phyloP scores from a whole-genome alignment of 805 yeast species.

The Wickerhamiella hasegawae region DNA sequence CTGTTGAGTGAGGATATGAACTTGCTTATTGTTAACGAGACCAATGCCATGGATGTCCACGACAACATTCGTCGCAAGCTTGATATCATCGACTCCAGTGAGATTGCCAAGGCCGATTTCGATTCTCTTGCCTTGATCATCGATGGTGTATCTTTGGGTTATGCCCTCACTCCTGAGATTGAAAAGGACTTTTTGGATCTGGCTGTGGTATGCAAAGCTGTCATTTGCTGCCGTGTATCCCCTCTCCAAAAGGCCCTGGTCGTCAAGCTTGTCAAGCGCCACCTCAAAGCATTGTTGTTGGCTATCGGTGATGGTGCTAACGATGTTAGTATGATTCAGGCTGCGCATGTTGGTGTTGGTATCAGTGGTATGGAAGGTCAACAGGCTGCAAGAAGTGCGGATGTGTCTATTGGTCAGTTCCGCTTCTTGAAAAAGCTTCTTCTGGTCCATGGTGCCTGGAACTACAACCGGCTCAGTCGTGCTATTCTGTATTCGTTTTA shows the following conservation, averaged over 20 bases:
- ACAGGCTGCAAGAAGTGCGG: slow-evolving; percentile 98
- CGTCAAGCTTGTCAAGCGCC: slow-evolving; percentile 80
- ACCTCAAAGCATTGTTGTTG: slow-evolving; percentile 52
- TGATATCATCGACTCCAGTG: slow-evolving; percentile 45
- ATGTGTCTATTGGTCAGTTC: slow-evolving; percentile 92
- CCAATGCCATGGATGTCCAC: slow-evolving; percentile 56
- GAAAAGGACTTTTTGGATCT: slow-evolving; percentile 66
- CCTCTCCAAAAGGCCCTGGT: slow-evolving; percentile 95
- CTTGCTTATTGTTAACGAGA: slow-evolving; percentile 76
- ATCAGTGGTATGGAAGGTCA: slow-evolving; percentile 98
- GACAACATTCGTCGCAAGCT: slow-evolving; percentile 61
- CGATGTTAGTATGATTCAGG: slow-evolving; percentile 98
- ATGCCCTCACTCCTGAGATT: slow-evolving; percentile 65
- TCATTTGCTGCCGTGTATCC: slow-evolving; percentile 93
- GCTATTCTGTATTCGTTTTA: slow-evolving; percentile 91
- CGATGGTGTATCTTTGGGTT: slow-evolving; percentile 84
- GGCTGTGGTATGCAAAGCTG: slow-evolving; percentile 84
- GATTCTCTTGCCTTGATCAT: slow-evolving; percentile 78
- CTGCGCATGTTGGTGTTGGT: slow-evolving; percentile 98
- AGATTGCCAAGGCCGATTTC: slow-evolving; percentile 48
- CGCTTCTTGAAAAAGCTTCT: slow-evolving; percentile 66
- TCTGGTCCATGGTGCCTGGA: slow-evolving; percentile 95
- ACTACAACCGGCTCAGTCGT: slow-evolving; percentile 82
- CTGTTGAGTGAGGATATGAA: slow-evolving; percentile 93
- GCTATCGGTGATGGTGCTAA: slow-evolving; percentile 99